phyloP scores from a whole-genome alignment of 176 grass and related monocot species.

The Carex kokanica region DNA sequence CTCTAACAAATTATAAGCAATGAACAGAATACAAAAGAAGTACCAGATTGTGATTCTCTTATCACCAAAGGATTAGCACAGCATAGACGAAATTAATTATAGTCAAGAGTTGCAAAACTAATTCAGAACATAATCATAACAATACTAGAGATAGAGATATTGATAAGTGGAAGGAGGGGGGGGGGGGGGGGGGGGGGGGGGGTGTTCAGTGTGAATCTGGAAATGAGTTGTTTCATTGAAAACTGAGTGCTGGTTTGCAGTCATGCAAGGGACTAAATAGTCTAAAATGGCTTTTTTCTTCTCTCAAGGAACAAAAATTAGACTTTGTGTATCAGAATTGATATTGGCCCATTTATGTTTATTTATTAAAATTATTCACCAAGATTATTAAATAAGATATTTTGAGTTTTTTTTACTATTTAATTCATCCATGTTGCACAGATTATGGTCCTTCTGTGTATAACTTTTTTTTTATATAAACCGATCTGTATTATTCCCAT shows the following conservation, averaged over 20 bases:
- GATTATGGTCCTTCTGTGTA: not conserved
- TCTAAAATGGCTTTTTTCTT: not conserved
- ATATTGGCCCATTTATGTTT: not conserved
- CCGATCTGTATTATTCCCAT: not conserved
- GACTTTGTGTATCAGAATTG: not conserved
- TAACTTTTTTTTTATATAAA: not conserved
- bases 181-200: not conserved
- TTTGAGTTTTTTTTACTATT: not conserved
- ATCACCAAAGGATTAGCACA: slow-evolving; percentile 1
- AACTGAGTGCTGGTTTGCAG: slow-evolving; percentile 11
- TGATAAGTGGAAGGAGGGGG: not conserved
- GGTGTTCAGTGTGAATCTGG: not conserved
- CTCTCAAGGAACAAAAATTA: slow-evolving; percentile 1
- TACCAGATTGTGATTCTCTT: slow-evolving; percentile 21
- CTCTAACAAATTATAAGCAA: not conserved
- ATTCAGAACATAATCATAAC: not conserved
- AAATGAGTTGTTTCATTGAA: slow-evolving; percentile 25
- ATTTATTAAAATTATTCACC: not conserved
- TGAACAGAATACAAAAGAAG: not conserved
- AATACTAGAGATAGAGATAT: not conserved
- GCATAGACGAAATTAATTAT: not conserved
- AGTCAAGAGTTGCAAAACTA: not conserved
- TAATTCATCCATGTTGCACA: not conserved
- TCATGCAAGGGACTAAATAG: slow-evolving; percentile 11
- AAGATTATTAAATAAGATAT: slow-evolving; percentile 1